These are phyloP conservation scores for Rhizomucor pusillus DNA, from an alignment of 371 early-diverging fungal genomes.

Conservation along the genomic window DNA sequence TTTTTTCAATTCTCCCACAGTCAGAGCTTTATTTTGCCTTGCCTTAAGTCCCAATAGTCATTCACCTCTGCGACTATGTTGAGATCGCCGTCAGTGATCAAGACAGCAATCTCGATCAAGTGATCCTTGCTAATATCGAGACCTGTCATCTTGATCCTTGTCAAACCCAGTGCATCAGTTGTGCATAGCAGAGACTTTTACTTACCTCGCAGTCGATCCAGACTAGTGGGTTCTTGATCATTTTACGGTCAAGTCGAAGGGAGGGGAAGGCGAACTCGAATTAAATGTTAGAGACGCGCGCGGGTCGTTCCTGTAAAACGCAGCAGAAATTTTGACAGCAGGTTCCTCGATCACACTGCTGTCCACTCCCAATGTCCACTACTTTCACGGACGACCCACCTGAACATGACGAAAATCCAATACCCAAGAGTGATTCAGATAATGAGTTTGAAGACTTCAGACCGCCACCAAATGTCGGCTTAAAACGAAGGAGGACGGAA, in stretches of 20 bases:
- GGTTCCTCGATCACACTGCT: too few relatives aligned
- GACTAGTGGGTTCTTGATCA: constrained; percentile 62
- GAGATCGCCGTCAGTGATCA: constrained; percentile 84
- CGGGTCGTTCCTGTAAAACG: too few relatives aligned
- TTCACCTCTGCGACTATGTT: constrained; percentile 76
- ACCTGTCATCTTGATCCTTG: constrained; percentile 58
- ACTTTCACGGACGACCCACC: too few relatives aligned
- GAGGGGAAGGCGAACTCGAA: too few relatives aligned
- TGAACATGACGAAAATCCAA: too few relatives aligned
- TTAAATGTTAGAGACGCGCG: too few relatives aligned
- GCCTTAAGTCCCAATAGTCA: too few relatives aligned
- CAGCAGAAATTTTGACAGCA: too few relatives aligned
- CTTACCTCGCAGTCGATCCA: constrained; percentile 88
- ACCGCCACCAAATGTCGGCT: neutral
- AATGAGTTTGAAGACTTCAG: neutral
- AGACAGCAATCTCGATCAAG: constrained; percentile 86
- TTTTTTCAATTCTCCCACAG: constrained; percentile 10
- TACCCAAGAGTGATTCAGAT: neutral
- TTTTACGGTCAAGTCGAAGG: too few relatives aligned
- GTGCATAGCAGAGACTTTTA: neutral
- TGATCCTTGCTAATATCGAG: constrained; percentile 62
- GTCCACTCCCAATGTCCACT: too few relatives aligned
- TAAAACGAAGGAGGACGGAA: neutral
- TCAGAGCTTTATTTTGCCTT: neutral
- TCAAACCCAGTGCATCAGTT: neutral